phyloP scores from a whole-genome alignment of 2,329 filamentous ascomycete genomes.

The Aspergillus sergii region DNA sequence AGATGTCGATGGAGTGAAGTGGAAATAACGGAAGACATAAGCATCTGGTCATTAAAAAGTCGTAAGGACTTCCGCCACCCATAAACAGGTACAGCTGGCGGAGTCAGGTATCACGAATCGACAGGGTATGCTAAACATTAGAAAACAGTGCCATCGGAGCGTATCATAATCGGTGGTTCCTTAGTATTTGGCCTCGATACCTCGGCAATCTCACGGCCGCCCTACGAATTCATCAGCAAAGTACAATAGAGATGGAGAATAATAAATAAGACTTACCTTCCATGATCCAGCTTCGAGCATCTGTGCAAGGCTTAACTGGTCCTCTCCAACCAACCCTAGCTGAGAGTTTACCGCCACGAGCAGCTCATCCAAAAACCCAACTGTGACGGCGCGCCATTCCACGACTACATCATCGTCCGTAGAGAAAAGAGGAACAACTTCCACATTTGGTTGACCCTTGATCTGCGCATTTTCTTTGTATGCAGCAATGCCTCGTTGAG shows the following conservation, averaged over 20 bases:
- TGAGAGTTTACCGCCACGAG: conserved; percentile 68
- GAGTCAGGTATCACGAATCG: conserved; percentile 29
- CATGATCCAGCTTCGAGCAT: conserved; percentile 95
- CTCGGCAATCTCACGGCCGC: conserved; percentile 92
- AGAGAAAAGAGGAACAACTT: conserved; percentile 73
- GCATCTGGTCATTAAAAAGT: conserved; percentile 34
- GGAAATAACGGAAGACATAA: conserved; percentile 16
- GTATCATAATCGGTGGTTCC: conserved; percentile 92
- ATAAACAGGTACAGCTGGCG: conserved; percentile 19
- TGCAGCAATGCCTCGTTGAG: conserved; percentile 69
- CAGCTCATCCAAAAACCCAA: conserved; percentile 73
- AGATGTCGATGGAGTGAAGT: conserved; percentile 1
- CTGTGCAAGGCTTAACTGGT: conserved; percentile 77
- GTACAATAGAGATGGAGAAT: conserved; percentile 6
- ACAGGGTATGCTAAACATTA: conserved; percentile 48
- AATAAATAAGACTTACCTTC: conserved; percentile 68
- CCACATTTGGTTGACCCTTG: conserved; percentile 70
- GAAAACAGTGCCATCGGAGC: conserved; percentile 96
- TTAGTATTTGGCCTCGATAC: conserved; percentile 95
- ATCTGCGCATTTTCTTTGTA: conserved; percentile 72
- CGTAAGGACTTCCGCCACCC: conserved; percentile 31
- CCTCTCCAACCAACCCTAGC: conserved; percentile 68
- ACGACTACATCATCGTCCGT: conserved; percentile 77
- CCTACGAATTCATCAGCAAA: conserved; percentile 55
- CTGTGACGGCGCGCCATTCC: conserved; percentile 75